Conservation (phyloP, 108 stramenopile species). For the Conticribra guillardii region DNA sequence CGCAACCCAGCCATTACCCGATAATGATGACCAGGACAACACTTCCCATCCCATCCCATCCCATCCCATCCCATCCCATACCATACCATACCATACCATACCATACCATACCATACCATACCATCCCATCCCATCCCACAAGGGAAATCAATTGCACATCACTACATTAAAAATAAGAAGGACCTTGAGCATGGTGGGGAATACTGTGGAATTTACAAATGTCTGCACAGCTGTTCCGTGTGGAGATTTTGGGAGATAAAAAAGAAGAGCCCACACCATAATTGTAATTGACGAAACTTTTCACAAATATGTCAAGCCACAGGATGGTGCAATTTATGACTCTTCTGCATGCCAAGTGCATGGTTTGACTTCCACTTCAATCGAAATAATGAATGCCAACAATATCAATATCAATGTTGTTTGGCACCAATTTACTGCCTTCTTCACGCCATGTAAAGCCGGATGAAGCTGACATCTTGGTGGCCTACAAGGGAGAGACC, state of each 20-base stretch:
- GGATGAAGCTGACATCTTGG: background rate
- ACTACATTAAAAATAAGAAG: background rate
- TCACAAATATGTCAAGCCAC: conserved; percentile 2
- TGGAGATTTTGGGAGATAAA: background rate
- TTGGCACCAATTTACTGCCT: background rate
- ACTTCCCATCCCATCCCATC: too few species aligned
- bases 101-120: too few species aligned
- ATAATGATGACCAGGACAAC: too few species aligned
- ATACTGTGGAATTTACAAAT: conserved; percentile 6
- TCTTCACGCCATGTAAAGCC: background rate
- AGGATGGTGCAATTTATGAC: conserved; percentile 2
- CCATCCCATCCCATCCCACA: too few species aligned
- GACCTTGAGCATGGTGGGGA: background rate
- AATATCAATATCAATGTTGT: background rate
- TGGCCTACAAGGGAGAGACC: background rate
- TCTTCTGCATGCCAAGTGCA: background rate
- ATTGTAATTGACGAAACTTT: background rate
- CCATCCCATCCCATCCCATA: too few species aligned
- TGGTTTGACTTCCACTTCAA: background rate
- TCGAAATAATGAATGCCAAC: background rate
- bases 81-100: too few species aligned
- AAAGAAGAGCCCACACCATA: background rate
- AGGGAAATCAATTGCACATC: background rate
- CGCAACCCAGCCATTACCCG: too few species aligned
- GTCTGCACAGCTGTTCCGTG: conserved; percentile 2